phyloP scores from a whole-genome alignment of 768 basidiomycete genomes.

The Rhodosporidiobolus odoratus region DNA sequence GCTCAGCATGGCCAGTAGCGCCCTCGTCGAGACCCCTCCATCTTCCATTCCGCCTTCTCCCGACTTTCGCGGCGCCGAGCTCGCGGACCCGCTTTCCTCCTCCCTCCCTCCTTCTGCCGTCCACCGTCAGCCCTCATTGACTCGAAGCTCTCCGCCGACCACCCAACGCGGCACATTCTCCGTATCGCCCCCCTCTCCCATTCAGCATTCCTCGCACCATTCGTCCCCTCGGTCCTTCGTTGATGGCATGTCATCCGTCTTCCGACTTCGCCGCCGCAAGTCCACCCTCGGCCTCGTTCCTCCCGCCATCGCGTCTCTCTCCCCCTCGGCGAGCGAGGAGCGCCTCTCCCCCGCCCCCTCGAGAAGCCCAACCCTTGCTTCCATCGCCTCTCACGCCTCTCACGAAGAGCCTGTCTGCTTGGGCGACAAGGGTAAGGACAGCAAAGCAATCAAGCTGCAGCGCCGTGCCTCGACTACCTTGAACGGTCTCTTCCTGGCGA shows the following conservation, averaged over 20 bases:
- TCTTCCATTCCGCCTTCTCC: slow-evolving; percentile 34
- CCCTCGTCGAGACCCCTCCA: slow-evolving; percentile 30
- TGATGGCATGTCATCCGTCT: slow-evolving; percentile 25
- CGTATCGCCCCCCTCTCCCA: background rate
- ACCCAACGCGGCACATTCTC: background rate
- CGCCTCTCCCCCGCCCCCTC: background rate
- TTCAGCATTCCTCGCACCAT: background rate
- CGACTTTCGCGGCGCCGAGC: slow-evolving; percentile 18
- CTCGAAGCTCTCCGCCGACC: background rate
- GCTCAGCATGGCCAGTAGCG: background rate
- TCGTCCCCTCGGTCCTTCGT: background rate
- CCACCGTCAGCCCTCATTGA: background rate
- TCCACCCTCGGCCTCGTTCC: slow-evolving; percentile 26
- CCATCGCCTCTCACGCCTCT: background rate
- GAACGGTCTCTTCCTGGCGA: slow-evolving; percentile 8
- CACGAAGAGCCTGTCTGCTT: background rate
- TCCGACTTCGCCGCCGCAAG: slow-evolving; percentile 31
- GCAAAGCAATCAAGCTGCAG: slow-evolving; percentile 20
- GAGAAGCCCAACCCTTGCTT: slow-evolving; percentile 1
- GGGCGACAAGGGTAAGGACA: background rate
- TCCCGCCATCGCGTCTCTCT: background rate
- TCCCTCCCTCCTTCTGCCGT: background rate
- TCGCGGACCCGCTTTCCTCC: slow-evolving; percentile 3
- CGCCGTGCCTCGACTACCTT: slow-evolving; percentile 24
- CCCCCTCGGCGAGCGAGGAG: background rate